Conservation (phyloP, 1,139 yeast genomes). For the Ogataea hybrid region DNA sequence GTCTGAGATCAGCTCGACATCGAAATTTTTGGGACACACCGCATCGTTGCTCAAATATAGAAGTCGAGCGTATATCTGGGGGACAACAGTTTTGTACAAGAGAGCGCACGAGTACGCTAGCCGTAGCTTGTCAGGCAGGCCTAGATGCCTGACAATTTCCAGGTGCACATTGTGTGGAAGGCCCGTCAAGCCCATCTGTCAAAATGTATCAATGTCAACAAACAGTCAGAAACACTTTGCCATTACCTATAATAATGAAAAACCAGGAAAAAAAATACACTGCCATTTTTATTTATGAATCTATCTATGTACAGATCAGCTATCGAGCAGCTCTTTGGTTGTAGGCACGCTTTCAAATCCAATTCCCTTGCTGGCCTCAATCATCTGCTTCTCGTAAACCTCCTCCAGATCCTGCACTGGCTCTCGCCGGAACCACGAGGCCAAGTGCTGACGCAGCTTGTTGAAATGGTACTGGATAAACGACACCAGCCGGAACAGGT, state of each 20-base stretch:
- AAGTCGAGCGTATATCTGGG: conserved; percentile 21
- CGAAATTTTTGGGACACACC: conserved; percentile 13
- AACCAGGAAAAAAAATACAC: conserved; percentile 1
- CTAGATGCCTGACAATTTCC: conserved; percentile 21
- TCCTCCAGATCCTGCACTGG: conserved; percentile 29
- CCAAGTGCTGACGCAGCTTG: conserved; percentile 18
- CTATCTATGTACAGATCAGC: conserved; percentile 9
- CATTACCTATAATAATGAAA: conserved; percentile 2
- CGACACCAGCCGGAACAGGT: conserved; percentile 19
- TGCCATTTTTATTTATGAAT: conserved; percentile 1
- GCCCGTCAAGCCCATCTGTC: conserved; percentile 21
- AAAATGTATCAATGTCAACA: neutral
- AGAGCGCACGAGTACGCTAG: conserved; percentile 22
- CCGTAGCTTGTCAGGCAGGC: conserved; percentile 19
- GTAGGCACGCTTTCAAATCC: conserved; percentile 31
- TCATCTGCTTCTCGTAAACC: conserved; percentile 26
- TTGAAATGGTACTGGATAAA: conserved; percentile 21
- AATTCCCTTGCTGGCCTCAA: conserved; percentile 25
- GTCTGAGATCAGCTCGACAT: conserved; percentile 17
- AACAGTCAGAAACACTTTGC: conserved; percentile 3
- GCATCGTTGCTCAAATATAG: conserved; percentile 18
- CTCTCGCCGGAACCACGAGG: conserved; percentile 5
- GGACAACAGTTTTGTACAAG: conserved; percentile 23
- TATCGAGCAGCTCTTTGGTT: conserved; percentile 20
- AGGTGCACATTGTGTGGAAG: conserved; percentile 30